Evolutionary conservation across 208 protist genomes (phyloP), one percentile per base, ranked within the genome.

Genomic region (Trypanosoma cruzi): DNA sequence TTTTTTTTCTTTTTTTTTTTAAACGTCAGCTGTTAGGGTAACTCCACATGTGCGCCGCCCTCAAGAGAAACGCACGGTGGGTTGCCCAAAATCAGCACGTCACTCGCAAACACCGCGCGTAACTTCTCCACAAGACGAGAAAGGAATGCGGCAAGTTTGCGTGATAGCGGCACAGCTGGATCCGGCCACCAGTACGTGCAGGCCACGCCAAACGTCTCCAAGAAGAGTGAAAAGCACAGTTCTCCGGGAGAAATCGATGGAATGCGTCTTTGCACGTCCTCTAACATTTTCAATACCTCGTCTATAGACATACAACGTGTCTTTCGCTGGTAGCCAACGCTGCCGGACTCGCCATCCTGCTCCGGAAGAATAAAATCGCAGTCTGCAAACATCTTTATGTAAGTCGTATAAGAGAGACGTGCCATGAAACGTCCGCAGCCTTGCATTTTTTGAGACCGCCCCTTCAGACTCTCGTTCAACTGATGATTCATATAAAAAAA

Each of bases 401-500:
- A 79, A n/a, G 76, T 80, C 22, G 42, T 44, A 62, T 79, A n/a
- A 0, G 77, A 76, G 58, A 96, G 77, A 29, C 84, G 67, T 5
- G 81, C 66, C 48, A 76, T 77, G 59, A 93, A 94, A 52, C 90
- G 85, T 32, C 88, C 88, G 40, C 80, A 88, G 50, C 78, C 74
- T 64, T 90, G 88, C 14, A 81, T 72, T 58, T 86, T 80, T 40
- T 63, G 58, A 16, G 73, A 74, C 42, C 86, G 78, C 20, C 69
- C 48, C 6, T 60, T 61, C 13, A 79, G 70, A 8, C 69, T 73
- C n/a, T 75, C 84, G 20, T 52, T 56, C 64, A 89, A 80, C 69
- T 94, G 90, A 62, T 77, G 71, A 46, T 85, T 88, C 24, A 92
- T 54, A 60, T 96, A 96, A 68, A 92, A 94, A 49, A 96, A 88